Evolutionary conservation across 441 rosid genomes (phyloP).

Genomic region (Omphalea diandra): DNA sequence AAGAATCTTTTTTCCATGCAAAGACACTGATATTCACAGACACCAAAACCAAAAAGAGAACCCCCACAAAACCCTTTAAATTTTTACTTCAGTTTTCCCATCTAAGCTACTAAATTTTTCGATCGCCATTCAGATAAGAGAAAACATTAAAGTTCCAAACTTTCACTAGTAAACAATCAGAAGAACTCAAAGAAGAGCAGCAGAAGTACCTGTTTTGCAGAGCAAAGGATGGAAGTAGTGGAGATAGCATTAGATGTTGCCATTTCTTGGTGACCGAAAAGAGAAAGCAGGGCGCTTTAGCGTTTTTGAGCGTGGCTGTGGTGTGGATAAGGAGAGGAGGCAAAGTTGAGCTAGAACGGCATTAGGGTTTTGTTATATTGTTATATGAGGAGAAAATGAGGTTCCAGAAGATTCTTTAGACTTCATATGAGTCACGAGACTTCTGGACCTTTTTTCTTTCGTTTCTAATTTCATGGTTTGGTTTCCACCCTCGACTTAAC

Average conservation of each 20-base stretch:
- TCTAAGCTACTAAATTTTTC: background rate
- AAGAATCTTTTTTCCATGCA: background rate
- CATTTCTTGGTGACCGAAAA: constrained; percentile 33
- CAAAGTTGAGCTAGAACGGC: background rate
- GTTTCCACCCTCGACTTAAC: no score
- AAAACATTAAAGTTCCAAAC: no score
- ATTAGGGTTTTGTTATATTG: no score
- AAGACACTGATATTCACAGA: no score
- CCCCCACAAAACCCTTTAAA: background rate
- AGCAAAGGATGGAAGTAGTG: constrained; percentile 66
- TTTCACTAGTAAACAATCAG: constrained; percentile 1
- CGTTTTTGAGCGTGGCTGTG: background rate
- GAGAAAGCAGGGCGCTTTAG: background rate
- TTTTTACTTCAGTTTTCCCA: background rate
- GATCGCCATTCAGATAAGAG: no score
- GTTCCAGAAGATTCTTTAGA: no score
- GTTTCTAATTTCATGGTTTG: no score
- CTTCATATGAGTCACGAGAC: no score
- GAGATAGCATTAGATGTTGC: constrained; percentile 79
- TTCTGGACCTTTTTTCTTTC: no score
- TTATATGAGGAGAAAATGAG: no score
- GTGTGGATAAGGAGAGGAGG: constrained; percentile 46
- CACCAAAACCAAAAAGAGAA: constrained; percentile 3
- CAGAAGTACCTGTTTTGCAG: constrained; percentile 67
- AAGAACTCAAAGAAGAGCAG: background rate